Evolutionary conservation across 2,329 filamentous ascomycete genomes (phyloP).

Genomic region (Pseudocercospora fijiensis): DNA sequence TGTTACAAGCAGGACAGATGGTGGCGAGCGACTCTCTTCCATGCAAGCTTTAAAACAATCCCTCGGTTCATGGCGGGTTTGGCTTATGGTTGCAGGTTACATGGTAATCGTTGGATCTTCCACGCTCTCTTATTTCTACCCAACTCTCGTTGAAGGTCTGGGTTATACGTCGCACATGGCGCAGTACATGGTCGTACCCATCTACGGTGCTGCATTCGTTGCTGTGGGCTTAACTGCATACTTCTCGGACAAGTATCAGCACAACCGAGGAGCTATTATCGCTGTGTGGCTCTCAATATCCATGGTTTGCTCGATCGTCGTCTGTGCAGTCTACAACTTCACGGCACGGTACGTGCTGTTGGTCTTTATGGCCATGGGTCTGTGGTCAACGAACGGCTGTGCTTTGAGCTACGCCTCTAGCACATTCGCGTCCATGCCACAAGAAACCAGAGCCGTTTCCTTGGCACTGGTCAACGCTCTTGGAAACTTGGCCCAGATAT

Average conservation of each 20-base stretch:
- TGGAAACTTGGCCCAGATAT: slow-evolving; percentile 40
- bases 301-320: slow-evolving; percentile 42
- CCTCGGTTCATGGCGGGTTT: slow-evolving; percentile 49
- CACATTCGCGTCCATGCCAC: slow-evolving; percentile 51
- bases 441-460: slow-evolving; percentile 33
- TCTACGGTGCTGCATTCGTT: slow-evolving; percentile 56
- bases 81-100: slow-evolving; percentile 51
- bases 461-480: slow-evolving; percentile 36
- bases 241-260: slow-evolving; percentile 49
- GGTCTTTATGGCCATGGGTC: slow-evolving; percentile 56
- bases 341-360: slow-evolving; percentile 56
- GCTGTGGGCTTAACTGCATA: slow-evolving; percentile 49
- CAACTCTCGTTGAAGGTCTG: slow-evolving; percentile 53
- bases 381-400: slow-evolving; percentile 56
- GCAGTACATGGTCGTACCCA: slow-evolving; percentile 51
- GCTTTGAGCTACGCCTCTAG: slow-evolving; percentile 54
- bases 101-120: slow-evolving; percentile 53
- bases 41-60: slow-evolving; percentile 43
- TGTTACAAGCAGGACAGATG: slow-evolving; percentile 39
- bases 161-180: slow-evolving; percentile 50
- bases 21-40: slow-evolving; percentile 39
- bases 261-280: slow-evolving; percentile 52
- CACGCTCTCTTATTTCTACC: slow-evolving; percentile 57
- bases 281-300: slow-evolving; percentile 48
- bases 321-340: slow-evolving; percentile 51